A percentile compares a stretch with the other conserved stretches of the same genome.
These are phyloP conservation scores for Deinandra increscens DNA, from an alignment of 129 eudicot genomes.

Conservation along the genomic window DNA sequence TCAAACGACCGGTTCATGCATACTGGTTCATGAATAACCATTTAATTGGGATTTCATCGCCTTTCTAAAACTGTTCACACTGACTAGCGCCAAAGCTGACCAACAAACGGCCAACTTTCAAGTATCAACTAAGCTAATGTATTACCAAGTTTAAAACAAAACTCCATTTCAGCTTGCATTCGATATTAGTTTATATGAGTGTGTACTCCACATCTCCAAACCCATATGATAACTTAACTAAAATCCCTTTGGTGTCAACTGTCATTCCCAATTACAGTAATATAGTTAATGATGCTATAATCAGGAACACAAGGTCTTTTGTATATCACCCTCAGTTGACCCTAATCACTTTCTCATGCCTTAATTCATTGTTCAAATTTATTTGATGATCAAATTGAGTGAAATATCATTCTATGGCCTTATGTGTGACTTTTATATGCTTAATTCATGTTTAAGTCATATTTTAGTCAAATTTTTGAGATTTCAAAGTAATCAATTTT, in stretches of 20 bases:
- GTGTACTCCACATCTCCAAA: background rate
- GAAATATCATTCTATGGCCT: too few relatives aligned
- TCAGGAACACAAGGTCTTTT: too few relatives aligned
- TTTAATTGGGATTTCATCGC: background rate
- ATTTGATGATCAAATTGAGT: too few relatives aligned
- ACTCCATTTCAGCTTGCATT: background rate
- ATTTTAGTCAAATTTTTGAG: too few relatives aligned
- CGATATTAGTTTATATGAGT: background rate
- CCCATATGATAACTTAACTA: background rate
- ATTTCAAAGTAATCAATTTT: too few relatives aligned
- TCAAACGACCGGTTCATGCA: background rate
- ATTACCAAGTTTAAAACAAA: background rate
- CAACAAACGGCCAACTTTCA: background rate
- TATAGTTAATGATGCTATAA: too few relatives aligned
- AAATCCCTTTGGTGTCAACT: background rate
- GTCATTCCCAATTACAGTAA: too few relatives aligned
- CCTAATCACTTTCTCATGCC: too few relatives aligned
- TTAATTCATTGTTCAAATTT: too few relatives aligned
- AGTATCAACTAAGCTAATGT: background rate
- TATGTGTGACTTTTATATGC: too few relatives aligned
- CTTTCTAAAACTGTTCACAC: background rate
- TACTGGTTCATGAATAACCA: background rate
- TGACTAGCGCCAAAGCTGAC: background rate
- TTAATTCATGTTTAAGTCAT: too few relatives aligned
- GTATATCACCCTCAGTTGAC: too few relatives aligned